These are phyloP conservation scores for Tolypocladium inflatum DNA, from an alignment of 2,329 filamentous ascomycete genomes.

Conservation along the genomic window DNA sequence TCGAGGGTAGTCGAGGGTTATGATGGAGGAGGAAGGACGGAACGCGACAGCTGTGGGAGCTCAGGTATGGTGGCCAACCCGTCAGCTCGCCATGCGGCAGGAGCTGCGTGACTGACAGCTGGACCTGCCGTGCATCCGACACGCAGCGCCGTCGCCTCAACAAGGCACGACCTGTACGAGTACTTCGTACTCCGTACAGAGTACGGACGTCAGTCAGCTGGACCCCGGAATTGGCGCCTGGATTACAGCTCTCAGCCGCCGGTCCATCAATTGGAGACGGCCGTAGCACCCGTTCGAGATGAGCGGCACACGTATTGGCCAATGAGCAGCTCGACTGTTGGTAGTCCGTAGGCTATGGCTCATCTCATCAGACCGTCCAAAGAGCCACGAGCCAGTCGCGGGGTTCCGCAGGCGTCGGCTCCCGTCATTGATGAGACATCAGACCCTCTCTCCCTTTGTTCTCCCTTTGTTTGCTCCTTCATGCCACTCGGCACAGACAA, in stretches of 20 bases:
- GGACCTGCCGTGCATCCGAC: neutral
- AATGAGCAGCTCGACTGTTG: neutral
- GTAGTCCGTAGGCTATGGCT: neutral
- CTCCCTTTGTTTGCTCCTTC: neutral
- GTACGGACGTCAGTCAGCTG: neutral
- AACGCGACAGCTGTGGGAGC: neutral
- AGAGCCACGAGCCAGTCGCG: neutral
- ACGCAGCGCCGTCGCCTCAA: neutral
- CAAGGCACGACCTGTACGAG: neutral
- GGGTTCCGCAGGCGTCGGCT: neutral
- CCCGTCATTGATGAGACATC: no score
- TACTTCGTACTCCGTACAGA: no score
- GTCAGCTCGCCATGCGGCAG: neutral
- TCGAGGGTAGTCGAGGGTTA: neutral
- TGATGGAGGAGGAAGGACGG: neutral
- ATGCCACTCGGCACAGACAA: neutral
- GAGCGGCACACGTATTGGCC: neutral
- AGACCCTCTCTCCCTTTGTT: neutral
- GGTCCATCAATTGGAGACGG: neutral
- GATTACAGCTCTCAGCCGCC: neutral
- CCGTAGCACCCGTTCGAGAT: neutral
- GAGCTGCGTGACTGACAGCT: neutral
- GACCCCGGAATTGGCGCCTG: neutral
- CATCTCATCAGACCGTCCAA: neutral
- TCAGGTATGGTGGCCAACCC: neutral